phyloP scores from a whole-genome alignment of 352 stramenopile species.

The Pythium brachiatum region DNA sequence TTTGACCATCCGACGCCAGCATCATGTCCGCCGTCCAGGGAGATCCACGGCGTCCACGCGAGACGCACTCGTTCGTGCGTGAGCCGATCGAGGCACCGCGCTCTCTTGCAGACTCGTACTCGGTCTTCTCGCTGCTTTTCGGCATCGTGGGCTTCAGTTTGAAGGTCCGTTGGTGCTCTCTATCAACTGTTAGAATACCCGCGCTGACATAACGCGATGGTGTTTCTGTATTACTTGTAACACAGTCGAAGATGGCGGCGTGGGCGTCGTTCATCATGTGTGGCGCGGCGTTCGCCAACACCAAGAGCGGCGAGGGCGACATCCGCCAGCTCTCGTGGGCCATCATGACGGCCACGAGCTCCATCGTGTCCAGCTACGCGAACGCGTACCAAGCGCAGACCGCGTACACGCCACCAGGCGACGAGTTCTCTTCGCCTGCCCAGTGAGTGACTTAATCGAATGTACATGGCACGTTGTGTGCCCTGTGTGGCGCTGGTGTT shows the following conservation, averaged over 20 bases:
- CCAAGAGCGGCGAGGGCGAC: constrained; percentile 55
- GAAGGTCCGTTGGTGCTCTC: constrained; percentile 38
- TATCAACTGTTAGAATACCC: neutral
- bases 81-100: constrained; percentile 37
- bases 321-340: constrained; percentile 66
- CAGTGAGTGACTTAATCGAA: constrained; percentile 2
- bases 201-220: too few species aligned
- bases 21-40: constrained; percentile 29
- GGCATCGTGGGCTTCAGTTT: constrained; percentile 58
- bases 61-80: constrained; percentile 71
- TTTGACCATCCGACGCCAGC: neutral
- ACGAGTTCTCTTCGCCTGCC: constrained; percentile 4
- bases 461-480: neutral
- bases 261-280: constrained; percentile 70
- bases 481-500: neutral
- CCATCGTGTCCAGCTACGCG: constrained; percentile 61
- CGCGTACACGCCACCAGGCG: neutral
- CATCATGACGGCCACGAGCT: constrained; percentile 73
- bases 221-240: too few species aligned
- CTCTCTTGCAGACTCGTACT: constrained; percentile 51
- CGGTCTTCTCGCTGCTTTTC: constrained; percentile 56
- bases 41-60: constrained; percentile 57
- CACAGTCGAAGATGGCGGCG: constrained; percentile 61
- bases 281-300: constrained; percentile 60
- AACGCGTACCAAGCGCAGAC: constrained; percentile 3